Conservation (phyloP, 495 filamentous ascomycete species). For the Aspergillus hancockii region DNA sequence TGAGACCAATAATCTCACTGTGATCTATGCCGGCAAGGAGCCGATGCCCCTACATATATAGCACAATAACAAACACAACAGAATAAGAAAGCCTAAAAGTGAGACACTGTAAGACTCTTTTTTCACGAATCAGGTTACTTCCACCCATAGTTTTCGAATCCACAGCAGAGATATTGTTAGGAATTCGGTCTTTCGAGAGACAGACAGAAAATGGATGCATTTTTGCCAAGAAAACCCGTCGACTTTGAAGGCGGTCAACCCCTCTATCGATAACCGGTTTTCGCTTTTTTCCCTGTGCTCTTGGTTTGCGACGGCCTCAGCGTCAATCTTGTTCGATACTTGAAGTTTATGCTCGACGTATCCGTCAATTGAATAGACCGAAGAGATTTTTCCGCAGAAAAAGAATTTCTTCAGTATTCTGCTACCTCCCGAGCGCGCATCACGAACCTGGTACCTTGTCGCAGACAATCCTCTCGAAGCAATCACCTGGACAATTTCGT, state of each 20-base stretch:
- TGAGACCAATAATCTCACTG: neutral
- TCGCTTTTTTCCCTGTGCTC: constrained; percentile 21
- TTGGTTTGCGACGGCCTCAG: constrained; percentile 7
- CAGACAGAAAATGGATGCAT: neutral
- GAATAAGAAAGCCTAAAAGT: neutral
- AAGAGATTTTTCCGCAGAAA: neutral
- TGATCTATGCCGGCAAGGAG: neutral
- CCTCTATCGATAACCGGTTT: constrained; percentile 25
- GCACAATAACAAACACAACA: neutral
- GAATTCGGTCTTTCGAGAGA: neutral
- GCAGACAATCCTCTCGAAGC: neutral
- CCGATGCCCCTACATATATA: neutral
- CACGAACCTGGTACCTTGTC: neutral
- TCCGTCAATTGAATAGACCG: neutral
- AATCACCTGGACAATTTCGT: neutral
- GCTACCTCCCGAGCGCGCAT: neutral
- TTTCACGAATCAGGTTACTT: neutral
- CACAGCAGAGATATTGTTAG: neutral
- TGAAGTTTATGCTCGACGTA: neutral
- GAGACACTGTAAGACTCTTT: neutral
- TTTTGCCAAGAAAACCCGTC: constrained; percentile 3
- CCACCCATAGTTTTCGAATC: too few species aligned
- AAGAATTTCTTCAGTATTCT: neutral
- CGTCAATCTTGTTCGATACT: neutral
- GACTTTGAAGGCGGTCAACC: constrained; percentile 22